Percentiles rank a stretch among this genome's conserved stretches.
phyloP scores from a whole-genome alignment of 768 basidiomycete species.

The Russula ochroleuca region DNA sequence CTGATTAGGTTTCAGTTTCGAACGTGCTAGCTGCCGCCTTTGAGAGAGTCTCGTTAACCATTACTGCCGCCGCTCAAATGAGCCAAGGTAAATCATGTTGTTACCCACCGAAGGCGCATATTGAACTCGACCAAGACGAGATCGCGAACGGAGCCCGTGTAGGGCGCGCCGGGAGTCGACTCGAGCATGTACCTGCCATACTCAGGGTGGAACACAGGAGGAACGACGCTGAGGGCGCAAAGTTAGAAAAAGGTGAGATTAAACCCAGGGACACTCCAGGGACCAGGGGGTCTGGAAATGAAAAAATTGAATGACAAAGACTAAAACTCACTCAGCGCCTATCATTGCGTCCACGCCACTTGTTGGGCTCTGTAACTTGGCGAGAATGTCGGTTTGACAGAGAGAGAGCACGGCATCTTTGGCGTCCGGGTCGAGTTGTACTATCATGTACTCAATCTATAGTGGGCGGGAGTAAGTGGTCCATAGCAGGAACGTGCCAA shows the following conservation, averaged over 20 bases:
- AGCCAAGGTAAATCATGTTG: not conserved
- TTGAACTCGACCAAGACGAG: slow-evolving; percentile 87
- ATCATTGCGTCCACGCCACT: slow-evolving; percentile 58
- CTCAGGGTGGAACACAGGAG: slow-evolving; percentile 92
- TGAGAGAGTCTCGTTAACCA: slow-evolving; percentile 3
- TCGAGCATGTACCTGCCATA: slow-evolving; percentile 99
- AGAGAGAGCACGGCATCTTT: slow-evolving; percentile 87
- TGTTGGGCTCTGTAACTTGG: slow-evolving; percentile 66
- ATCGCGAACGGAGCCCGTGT: slow-evolving; percentile 82
- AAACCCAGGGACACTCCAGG: too few relatives aligned
- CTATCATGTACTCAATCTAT: slow-evolving; percentile 95
- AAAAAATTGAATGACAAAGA: slow-evolving; percentile 4
- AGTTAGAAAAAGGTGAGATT: not conserved
- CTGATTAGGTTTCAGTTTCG: slow-evolving; percentile 80
- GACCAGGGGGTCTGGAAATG: not conserved
- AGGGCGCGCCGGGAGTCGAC: slow-evolving; percentile 93
- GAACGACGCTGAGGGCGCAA: slow-evolving; percentile 8
- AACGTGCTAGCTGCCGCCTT: slow-evolving; percentile 80
- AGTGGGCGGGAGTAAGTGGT: slow-evolving; percentile 7
- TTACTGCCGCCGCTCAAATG: slow-evolving; percentile 1
- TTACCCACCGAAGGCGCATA: slow-evolving; percentile 80
- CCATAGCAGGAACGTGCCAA: not conserved
- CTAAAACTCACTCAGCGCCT: slow-evolving; percentile 51
- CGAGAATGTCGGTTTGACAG: slow-evolving; percentile 92
- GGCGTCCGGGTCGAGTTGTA: slow-evolving; percentile 70